Evolutionary conservation across 805 yeast genomes (phyloP).

Genomic region (Cyberlindnera suaveolens): DNA sequence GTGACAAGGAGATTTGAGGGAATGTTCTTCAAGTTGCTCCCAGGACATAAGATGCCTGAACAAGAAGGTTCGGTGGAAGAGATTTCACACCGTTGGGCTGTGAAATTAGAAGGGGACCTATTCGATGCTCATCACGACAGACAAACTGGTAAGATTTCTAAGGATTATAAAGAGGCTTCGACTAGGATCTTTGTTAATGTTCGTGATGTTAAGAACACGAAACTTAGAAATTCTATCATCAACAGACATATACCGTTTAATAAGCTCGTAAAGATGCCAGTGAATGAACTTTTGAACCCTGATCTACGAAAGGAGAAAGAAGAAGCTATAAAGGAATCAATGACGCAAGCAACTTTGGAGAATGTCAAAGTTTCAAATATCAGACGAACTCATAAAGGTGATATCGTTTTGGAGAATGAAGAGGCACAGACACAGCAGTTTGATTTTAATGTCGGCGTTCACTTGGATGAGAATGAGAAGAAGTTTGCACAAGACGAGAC

Average conservation of each 20-base stretch:
- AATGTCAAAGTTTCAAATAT: conserved; percentile 55
- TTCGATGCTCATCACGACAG: conserved; percentile 31
- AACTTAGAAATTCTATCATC: conserved; percentile 53
- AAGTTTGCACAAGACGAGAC: neutral
- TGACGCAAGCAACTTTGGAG: conserved; percentile 62
- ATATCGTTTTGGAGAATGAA: conserved; percentile 63
- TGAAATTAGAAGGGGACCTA: conserved; percentile 45
- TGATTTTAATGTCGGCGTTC: conserved; percentile 25
- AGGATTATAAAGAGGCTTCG: conserved; percentile 55
- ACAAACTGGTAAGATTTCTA: conserved; percentile 17
- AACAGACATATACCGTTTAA: conserved; percentile 46
- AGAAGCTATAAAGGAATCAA: conserved; percentile 61
- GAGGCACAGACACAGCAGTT: conserved; percentile 13
- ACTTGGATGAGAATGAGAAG: conserved; percentile 10
- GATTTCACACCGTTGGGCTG: conserved; percentile 40
- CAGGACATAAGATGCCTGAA: conserved; percentile 11
- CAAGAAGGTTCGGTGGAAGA: conserved; percentile 27
- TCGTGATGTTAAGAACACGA: conserved; percentile 49
- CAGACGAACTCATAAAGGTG: conserved; percentile 83
- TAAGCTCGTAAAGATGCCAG: conserved; percentile 56
- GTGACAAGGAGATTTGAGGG: conserved; percentile 41
- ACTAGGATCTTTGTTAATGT: conserved; percentile 59
- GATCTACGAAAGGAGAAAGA: conserved; percentile 67
- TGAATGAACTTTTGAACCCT: conserved; percentile 74
- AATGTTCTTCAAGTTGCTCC: conserved; percentile 43